Evolutionary conservation across 129 eudicot genomes (phyloP).

Genomic region (Flaveria linearis): DNA sequence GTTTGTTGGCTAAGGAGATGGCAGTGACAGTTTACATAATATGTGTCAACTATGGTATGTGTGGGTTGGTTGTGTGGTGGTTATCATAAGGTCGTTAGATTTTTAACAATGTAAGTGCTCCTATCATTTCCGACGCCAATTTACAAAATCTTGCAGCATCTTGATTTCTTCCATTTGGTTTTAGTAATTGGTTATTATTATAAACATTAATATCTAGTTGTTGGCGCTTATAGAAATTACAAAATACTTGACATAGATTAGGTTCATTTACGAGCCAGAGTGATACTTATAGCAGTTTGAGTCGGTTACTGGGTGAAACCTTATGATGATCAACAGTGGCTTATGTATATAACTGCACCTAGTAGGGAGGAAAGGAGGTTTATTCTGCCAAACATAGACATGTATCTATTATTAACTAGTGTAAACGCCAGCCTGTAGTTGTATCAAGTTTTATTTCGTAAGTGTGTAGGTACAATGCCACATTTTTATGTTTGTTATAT

Average conservation of each 20-base stretch:
- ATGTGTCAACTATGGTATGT: neutral
- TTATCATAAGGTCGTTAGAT: no score
- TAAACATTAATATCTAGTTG: neutral
- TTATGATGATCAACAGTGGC: neutral
- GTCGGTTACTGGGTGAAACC: neutral
- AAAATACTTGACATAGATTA: neutral
- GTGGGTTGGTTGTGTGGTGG: neutral
- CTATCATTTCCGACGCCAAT: neutral
- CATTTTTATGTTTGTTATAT: neutral
- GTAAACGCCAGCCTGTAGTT: neutral
- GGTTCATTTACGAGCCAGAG: neutral
- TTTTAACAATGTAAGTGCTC: no score
- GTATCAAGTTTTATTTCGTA: neutral
- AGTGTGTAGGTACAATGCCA: neutral
- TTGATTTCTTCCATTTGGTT: neutral
- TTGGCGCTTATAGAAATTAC: neutral
- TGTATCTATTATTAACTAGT: neutral
- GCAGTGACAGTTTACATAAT: neutral
- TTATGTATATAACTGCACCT: neutral
- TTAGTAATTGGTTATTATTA: neutral
- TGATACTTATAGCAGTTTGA: neutral
- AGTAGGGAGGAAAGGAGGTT: neutral
- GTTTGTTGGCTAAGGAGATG: neutral
- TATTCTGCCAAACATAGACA: neutral
- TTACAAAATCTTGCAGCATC: slow-evolving; percentile 17